phyloP scores from a whole-genome alignment of 2,329 filamentous ascomycete genomes.

The Neofusicoccum umdonicola region DNA sequence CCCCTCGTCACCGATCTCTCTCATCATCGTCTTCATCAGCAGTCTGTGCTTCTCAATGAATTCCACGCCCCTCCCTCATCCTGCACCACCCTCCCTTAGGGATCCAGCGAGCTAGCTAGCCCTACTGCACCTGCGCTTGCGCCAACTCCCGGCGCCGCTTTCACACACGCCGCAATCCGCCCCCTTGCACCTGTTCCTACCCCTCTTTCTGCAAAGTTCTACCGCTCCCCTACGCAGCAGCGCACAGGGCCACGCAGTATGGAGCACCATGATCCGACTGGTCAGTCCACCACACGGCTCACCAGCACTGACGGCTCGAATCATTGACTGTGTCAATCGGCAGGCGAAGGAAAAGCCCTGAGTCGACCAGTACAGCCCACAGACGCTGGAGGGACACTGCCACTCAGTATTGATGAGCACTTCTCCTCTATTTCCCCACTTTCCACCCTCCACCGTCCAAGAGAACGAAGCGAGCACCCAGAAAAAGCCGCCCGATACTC shows the following conservation, averaged over 20 bases:
- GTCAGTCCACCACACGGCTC: not conserved
- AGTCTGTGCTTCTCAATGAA: not conserved
- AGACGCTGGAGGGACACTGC: not conserved
- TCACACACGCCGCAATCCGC: not conserved
- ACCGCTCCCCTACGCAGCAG: not conserved
- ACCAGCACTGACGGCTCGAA: not conserved
- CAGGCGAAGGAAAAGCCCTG: not conserved
- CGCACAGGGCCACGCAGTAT: slow-evolving; percentile 1
- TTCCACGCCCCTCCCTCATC: not conserved
- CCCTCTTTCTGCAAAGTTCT: not conserved
- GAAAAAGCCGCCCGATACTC: not conserved
- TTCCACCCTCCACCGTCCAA: not conserved
- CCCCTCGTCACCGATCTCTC: slow-evolving; percentile 7
- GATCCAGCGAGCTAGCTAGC: not conserved
- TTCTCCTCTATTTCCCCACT: slow-evolving; percentile 10
- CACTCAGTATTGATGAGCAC: slow-evolving; percentile 5
- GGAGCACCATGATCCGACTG: not conserved
- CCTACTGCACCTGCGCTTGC: not conserved
- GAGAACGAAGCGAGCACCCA: not conserved
- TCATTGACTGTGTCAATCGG: slow-evolving; percentile 1
- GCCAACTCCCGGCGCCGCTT: not conserved
- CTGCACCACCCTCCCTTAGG: slow-evolving; percentile 6
- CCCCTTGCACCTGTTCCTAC: not conserved
- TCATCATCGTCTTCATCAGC: not conserved
- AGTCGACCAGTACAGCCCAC: not conserved